phyloP scores from a whole-genome alignment of 495 filamentous ascomycete genomes.

The Aspergillus biplanus region DNA sequence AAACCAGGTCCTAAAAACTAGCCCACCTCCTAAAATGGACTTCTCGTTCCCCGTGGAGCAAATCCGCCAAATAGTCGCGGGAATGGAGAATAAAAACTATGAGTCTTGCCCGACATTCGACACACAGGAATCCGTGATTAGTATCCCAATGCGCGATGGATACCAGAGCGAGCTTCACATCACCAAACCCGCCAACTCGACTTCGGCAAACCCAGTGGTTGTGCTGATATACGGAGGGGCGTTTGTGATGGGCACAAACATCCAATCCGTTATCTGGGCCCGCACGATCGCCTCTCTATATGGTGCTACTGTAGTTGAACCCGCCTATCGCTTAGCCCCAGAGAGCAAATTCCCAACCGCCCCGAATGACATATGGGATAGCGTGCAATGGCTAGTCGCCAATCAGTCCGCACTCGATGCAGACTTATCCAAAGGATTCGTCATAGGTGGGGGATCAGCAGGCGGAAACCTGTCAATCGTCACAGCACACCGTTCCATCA shows the following conservation, averaged over 20 bases:
- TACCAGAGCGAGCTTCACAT: slow-evolving; percentile 38
- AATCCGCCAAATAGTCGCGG: slow-evolving; percentile 4
- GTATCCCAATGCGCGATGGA: slow-evolving; percentile 48
- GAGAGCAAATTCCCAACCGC: slow-evolving; percentile 52
- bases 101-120: slow-evolving; percentile 21
- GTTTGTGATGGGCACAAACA: slow-evolving; percentile 41
- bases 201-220: slow-evolving; percentile 40
- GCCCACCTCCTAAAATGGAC: slow-evolving; percentile 22
- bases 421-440: slow-evolving; percentile 42
- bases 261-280: slow-evolving; percentile 35
- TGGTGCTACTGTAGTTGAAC: slow-evolving; percentile 37
- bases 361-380: slow-evolving; percentile 53
- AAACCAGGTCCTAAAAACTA: slow-evolving; percentile 33
- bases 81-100: slow-evolving; percentile 17
- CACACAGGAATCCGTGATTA: slow-evolving; percentile 30
- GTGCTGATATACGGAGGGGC: slow-evolving; percentile 51
- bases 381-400: slow-evolving; percentile 49
- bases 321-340: slow-evolving; percentile 51
- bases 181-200: slow-evolving; percentile 33
- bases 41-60: slow-evolving; percentile 8
- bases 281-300: slow-evolving; percentile 33
- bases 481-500: slow-evolving; percentile 41
- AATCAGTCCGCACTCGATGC: slow-evolving; percentile 30
- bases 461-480: slow-evolving; percentile 52
- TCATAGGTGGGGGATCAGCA: slow-evolving; percentile 54